A percentile compares a stretch with the other conserved stretches of the same genome.
Evolutionary conservation across 176 grass and related monocot species (phyloP).

Genomic region (barley (Hordeum vulgare)): DNA sequence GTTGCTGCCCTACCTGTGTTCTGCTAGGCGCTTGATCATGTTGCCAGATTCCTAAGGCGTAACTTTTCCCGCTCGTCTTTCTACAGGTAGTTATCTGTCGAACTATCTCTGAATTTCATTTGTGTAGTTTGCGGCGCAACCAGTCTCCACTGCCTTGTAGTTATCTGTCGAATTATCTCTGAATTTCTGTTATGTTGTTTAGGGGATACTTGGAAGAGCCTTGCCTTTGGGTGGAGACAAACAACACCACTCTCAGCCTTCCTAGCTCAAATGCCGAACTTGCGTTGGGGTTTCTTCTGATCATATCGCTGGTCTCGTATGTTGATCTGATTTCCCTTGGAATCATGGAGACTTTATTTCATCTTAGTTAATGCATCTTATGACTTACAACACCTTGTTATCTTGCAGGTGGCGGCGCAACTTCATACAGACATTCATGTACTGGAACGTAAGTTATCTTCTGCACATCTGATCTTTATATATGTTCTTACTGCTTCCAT

Average conservation of each 20-base stretch:
- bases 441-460: constrained; percentile 69
- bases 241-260: constrained; percentile 56
- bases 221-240: constrained; percentile 83
- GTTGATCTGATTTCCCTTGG: constrained; percentile 6
- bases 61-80: constrained; percentile 74
- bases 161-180: neutral
- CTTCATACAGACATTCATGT: constrained; percentile 84
- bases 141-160: neutral
- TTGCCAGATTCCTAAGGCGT: constrained; percentile 78
- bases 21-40: constrained; percentile 90
- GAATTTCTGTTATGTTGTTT: neutral
- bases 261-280: constrained; percentile 88
- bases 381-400: neutral
- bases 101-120: neutral
- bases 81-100: constrained; percentile 49
- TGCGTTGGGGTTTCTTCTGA: constrained; percentile 82
- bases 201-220: constrained; percentile 91
- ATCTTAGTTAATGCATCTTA: neutral
- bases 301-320: constrained; percentile 86
- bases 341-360: constrained; percentile 15
- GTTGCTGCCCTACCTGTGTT: constrained; percentile 88
- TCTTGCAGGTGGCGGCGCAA: constrained; percentile 71
- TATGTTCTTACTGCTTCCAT: neutral
- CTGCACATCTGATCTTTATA: neutral
- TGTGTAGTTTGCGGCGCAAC: neutral